Conservation (phyloP, 768 basidiomycete species). For the Aureoboletus auriporus region DNA sequence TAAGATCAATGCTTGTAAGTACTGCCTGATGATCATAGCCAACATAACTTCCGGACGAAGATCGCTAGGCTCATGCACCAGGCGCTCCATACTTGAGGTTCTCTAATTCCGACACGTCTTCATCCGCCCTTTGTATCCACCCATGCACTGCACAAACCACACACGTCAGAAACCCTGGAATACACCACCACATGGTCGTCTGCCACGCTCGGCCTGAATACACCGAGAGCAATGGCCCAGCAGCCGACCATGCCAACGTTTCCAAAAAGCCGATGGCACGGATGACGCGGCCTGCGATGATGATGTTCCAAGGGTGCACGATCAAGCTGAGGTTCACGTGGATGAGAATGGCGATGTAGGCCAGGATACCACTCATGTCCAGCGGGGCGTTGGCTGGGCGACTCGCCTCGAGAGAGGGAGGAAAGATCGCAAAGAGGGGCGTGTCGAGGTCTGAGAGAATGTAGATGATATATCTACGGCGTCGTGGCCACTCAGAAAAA, state of each 20-base stretch:
- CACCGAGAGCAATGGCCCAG: slow-evolving; percentile 47
- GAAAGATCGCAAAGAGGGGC: slow-evolving; percentile 46
- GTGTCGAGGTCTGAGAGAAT: slow-evolving; percentile 41
- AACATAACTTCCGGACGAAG: no score
- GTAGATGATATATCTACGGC: slow-evolving; percentile 46
- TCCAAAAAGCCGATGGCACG: slow-evolving; percentile 30
- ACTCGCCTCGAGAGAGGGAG: slow-evolving; percentile 17
- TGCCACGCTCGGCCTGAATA: slow-evolving; percentile 51
- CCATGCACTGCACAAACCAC: slow-evolving; percentile 43
- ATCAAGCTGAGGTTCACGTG: slow-evolving; percentile 47
- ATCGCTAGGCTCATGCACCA: slow-evolving; percentile 39
- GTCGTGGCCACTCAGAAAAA: slow-evolving; percentile 6
- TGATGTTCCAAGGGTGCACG: slow-evolving; percentile 35
- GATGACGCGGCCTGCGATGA: slow-evolving; percentile 21
- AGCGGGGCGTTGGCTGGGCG: slow-evolving; percentile 29
- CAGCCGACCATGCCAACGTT: slow-evolving; percentile 38
- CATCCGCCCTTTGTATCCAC: slow-evolving; percentile 41
- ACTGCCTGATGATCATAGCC: no score
- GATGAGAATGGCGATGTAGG: slow-evolving; percentile 45
- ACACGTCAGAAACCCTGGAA: slow-evolving; percentile 40
- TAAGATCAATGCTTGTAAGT: no score
- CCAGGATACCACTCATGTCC: slow-evolving; percentile 42
- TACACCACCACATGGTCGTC: slow-evolving; percentile 50
- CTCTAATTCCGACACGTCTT: slow-evolving; percentile 49
- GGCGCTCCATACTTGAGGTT: slow-evolving; percentile 50